Conservation (phyloP, 441 rosid genomes). For the Metrosideros polymorpha region DNA sequence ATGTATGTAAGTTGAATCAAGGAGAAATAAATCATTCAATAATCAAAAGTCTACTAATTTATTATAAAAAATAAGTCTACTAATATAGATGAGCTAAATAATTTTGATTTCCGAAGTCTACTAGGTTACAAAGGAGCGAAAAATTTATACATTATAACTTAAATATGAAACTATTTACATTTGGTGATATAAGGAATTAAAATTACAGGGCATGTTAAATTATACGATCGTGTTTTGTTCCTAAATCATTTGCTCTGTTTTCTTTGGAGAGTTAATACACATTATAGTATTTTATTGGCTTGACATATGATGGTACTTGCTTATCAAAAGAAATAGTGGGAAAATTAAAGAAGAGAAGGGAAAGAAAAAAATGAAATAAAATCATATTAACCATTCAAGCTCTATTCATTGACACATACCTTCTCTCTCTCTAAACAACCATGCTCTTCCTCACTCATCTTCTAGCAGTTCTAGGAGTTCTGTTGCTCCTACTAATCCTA, state of each 20-base stretch:
- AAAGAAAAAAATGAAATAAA: neutral
- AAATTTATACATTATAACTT: neutral
- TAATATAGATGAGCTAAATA: too few species aligned
- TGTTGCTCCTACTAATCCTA: neutral
- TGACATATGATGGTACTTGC: neutral
- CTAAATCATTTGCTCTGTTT: neutral
- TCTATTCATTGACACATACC: neutral
- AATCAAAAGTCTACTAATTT: neutral
- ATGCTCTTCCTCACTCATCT: neutral
- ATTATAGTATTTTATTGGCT: too few species aligned
- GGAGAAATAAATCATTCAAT: neutral
- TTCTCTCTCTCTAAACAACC: neutral
- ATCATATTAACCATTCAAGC: neutral
- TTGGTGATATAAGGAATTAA: neutral
- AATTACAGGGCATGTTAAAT: neutral
- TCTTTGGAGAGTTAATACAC: neutral
- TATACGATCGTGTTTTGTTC: too few species aligned
- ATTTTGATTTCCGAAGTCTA: too few species aligned
- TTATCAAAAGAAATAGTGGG: neutral
- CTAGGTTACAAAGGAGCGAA: too few species aligned
- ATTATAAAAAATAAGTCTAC: too few species aligned
- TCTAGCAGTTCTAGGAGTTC: neutral
- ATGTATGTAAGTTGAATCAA: neutral
- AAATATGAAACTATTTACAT: neutral
- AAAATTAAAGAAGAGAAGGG: neutral